Evolutionary conservation across 2,329 filamentous ascomycete genomes (phyloP).

Genomic region (Sporothrix schenckii): DNA sequence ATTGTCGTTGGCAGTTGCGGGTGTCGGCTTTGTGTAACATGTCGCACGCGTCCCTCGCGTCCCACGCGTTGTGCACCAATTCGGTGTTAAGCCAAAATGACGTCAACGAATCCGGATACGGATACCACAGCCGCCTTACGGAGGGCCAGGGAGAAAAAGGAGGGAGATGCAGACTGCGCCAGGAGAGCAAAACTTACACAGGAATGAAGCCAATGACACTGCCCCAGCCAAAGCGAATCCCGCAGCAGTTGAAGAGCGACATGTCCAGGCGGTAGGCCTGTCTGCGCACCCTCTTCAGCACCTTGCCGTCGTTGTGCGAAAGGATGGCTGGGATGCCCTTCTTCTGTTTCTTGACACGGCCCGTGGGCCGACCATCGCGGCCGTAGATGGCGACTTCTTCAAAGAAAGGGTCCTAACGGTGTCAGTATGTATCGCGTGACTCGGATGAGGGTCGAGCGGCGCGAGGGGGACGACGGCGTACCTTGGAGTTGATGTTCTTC

Average conservation of each 20-base stretch:
- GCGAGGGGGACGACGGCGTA: constrained; percentile 24
- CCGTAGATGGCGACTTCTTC: constrained; percentile 77
- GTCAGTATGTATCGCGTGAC: constrained; percentile 1
- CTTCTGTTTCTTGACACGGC: constrained; percentile 79
- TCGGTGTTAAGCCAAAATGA: constrained; percentile 28
- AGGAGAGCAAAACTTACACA: constrained; percentile 58
- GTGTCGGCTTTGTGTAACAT: not conserved
- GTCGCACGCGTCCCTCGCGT: not conserved
- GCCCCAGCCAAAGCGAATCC: constrained; percentile 86
- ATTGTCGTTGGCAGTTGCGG: not conserved
- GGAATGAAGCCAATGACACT: constrained; percentile 84
- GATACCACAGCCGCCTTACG: not conserved
- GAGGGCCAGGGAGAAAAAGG: not conserved
- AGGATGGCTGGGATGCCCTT: constrained; percentile 84
- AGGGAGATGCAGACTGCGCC: too few species aligned
- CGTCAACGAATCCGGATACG: constrained; percentile 24
- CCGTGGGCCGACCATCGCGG: constrained; percentile 64
- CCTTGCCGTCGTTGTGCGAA: constrained; percentile 75
- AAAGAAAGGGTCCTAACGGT: constrained; percentile 80
- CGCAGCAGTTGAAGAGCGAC: constrained; percentile 77
- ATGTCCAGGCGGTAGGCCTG: constrained; percentile 85
- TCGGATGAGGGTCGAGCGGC: not conserved
- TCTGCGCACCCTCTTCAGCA: constrained; percentile 84
- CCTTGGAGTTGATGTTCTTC: constrained; percentile 39
- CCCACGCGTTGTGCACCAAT: not conserved